A percentile compares a stretch with the other conserved stretches of the same genome.
Conservation (phyloP, 495 filamentous ascomycete species). For the Penicillium verhagenii region DNA sequence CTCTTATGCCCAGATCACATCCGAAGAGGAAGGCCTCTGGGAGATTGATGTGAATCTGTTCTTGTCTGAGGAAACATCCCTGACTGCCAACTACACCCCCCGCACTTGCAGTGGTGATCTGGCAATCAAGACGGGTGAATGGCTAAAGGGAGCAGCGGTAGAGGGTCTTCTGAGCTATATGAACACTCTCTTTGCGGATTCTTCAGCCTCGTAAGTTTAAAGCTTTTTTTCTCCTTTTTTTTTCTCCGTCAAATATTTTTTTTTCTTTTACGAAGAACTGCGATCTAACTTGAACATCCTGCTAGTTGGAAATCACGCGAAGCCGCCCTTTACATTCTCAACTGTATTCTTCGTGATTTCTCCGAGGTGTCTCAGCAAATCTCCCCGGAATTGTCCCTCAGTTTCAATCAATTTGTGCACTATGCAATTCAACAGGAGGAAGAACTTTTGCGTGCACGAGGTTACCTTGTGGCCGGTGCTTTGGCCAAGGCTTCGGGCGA, state of each 20-base stretch:
- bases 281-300: constrained; percentile 24
- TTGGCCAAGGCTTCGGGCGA: constrained; percentile 60
- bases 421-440: constrained; percentile 69
- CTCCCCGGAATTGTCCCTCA: constrained; percentile 61
- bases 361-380: constrained; percentile 68
- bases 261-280: background rate
- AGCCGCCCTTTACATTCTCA: constrained; percentile 78
- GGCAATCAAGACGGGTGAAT: constrained; percentile 89
- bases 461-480: constrained; percentile 77
- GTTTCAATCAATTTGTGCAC: constrained; percentile 74
- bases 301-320: constrained; percentile 66
- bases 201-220: constrained; percentile 53
- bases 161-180: constrained; percentile 74
- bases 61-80: constrained; percentile 88
- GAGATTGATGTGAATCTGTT: constrained; percentile 95
- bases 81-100: constrained; percentile 95
- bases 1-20: constrained; percentile 86
- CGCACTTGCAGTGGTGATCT: constrained; percentile 88
- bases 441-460: constrained; percentile 75
- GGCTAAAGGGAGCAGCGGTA: constrained; percentile 66
- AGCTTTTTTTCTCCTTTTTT: no score
- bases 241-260: no score
- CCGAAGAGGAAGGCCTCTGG: constrained; percentile 92
- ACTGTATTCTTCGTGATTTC: constrained; percentile 76
- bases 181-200: constrained; percentile 61